Evolutionary conservation across 2,329 filamentous ascomycete species (phyloP).

Genomic region (Phialophora chinensis): DNA sequence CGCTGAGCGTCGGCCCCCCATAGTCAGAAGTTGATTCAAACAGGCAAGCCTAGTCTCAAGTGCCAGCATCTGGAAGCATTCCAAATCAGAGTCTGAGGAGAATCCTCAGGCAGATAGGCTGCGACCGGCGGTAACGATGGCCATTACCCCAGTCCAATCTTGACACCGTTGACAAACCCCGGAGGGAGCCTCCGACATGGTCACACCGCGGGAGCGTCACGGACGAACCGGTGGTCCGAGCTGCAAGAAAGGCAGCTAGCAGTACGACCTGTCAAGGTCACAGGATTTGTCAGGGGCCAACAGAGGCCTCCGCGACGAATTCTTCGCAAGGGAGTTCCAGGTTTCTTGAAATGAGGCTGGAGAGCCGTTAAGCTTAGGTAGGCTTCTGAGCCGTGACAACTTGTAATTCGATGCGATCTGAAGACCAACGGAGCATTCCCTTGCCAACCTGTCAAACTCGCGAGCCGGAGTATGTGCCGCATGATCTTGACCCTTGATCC

Average conservation of each 20-base stretch:
- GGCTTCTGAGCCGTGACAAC: not conserved
- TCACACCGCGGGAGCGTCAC: constrained; percentile 24
- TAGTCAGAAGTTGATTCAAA: constrained; percentile 14
- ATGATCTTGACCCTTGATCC: not conserved
- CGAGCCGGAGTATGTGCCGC: not conserved
- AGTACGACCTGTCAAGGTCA: constrained; percentile 34
- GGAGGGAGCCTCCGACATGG: constrained; percentile 13
- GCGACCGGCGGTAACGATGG: not conserved
- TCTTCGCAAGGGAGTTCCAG: constrained; percentile 7
- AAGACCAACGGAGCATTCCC: constrained; percentile 17
- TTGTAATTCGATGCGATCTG: not conserved
- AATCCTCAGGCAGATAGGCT: constrained; percentile 4
- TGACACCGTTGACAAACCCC: constrained; percentile 11
- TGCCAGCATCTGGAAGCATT: constrained; percentile 30
- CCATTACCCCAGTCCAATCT: not conserved
- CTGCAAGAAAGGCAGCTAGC: constrained; percentile 27
- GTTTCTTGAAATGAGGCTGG: constrained; percentile 19
- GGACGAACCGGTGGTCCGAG: constrained; percentile 38
- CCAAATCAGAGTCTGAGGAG: constrained; percentile 20
- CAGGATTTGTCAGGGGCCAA: constrained; percentile 35
- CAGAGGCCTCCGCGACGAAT: constrained; percentile 11
- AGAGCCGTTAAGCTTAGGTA: constrained; percentile 6
- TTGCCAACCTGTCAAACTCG: constrained; percentile 9
- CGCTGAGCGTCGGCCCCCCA: constrained; percentile 11
- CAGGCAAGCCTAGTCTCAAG: constrained; percentile 8